Conservation (phyloP, 1,284 basidiomycete genomes). For the Rhodotorula sp. region DNA sequence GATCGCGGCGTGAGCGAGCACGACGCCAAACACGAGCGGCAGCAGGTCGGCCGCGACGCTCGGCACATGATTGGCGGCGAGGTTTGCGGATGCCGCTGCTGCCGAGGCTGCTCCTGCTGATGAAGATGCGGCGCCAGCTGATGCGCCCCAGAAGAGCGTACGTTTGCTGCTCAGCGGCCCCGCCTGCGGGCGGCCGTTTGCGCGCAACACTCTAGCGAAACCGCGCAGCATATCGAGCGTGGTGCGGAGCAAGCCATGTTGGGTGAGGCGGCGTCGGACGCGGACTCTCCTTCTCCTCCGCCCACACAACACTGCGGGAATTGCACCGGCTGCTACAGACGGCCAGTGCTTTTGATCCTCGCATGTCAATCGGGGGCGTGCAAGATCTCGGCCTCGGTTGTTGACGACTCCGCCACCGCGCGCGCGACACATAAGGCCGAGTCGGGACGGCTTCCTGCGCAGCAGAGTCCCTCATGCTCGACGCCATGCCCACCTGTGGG, state of each 20-base stretch:
- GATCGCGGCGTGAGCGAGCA: slow-evolving; percentile 24
- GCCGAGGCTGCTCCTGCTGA: background rate
- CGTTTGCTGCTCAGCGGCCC: background rate
- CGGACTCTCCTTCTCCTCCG: too few relatives aligned
- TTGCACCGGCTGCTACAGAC: too few relatives aligned
- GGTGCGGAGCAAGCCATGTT: background rate
- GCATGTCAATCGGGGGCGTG: too few relatives aligned
- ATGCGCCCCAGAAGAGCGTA: slow-evolving; percentile 8
- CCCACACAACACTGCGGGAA: too few relatives aligned
- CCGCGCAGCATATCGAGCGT: background rate
- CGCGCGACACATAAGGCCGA: too few relatives aligned
- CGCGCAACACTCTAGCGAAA: background rate
- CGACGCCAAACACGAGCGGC: slow-evolving; percentile 25
- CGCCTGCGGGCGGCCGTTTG: too few relatives aligned
- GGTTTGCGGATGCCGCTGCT: slow-evolving; percentile 1
- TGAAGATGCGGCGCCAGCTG: slow-evolving; percentile 4
- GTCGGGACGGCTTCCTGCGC: too few relatives aligned
- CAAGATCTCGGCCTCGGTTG: too few relatives aligned
- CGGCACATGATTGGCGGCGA: slow-evolving; percentile 24
- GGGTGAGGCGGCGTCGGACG: background rate
- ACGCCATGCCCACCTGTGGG: too few relatives aligned
- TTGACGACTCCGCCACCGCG: too few relatives aligned
- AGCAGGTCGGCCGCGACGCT: slow-evolving; percentile 11
- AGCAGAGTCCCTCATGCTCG: too few relatives aligned
- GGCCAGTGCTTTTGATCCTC: too few relatives aligned